Percentiles rank a stretch among this genome's conserved stretches.
Evolutionary conservation across 371 early-diverging fungal species (phyloP).

Genomic region (Dichotomocladium elegans): DNA sequence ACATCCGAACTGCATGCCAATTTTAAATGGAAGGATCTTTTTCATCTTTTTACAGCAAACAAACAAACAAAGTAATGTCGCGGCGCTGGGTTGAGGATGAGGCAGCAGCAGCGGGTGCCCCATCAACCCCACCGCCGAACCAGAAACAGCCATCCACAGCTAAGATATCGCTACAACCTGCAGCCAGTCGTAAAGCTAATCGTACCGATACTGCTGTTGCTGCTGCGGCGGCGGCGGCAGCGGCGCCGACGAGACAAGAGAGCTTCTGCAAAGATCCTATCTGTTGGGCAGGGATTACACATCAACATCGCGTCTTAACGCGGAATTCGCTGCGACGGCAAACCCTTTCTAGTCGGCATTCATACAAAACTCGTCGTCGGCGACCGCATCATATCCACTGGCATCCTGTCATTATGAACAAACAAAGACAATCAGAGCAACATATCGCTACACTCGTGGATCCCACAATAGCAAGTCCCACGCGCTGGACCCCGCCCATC

Average conservation of each 20-base stretch:
- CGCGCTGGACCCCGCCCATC: conserved; percentile 32
- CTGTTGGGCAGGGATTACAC: background rate
- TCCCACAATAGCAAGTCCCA: too few relatives aligned
- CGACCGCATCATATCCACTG: conserved; percentile 3
- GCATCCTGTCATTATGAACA: background rate
- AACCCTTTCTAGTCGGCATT: background rate
- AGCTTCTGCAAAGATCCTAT: background rate
- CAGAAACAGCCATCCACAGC: too few relatives aligned
- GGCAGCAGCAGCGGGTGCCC: background rate
- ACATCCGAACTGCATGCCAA: too few relatives aligned
- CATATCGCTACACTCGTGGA: background rate
- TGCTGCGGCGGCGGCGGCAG: too few relatives aligned
- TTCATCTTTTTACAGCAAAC: background rate
- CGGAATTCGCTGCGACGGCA: conserved; percentile 1
- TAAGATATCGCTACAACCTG: too few relatives aligned
- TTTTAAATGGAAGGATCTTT: too few relatives aligned
- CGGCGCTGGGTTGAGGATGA: background rate
- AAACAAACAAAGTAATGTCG: background rate
- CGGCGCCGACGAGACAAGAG: too few relatives aligned
- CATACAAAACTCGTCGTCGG: conserved; percentile 2
- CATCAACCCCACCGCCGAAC: too few relatives aligned
- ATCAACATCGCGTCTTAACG: conserved; percentile 3
- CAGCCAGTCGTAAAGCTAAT: too few relatives aligned
- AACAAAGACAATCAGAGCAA: background rate
- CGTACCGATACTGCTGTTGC: too few relatives aligned